Conservation (phyloP, 129 eudicot species). For the Escallonia herrerae region DNA sequence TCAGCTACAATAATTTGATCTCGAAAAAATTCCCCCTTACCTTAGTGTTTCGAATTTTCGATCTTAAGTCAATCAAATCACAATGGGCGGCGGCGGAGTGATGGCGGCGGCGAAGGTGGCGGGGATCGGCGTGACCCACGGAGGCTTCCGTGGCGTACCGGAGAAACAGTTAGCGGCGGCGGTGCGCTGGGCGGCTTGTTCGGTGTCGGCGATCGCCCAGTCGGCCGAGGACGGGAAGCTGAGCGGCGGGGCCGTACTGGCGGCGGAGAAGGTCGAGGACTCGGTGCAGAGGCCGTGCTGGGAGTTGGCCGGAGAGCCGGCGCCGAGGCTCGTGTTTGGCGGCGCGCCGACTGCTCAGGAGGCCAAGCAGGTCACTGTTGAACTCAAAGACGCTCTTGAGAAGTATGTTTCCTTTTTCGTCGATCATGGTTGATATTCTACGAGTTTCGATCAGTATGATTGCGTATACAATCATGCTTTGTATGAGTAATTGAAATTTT, state of each 20-base stretch:
- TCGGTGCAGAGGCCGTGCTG: slow-evolving; percentile 11
- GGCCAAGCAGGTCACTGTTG: slow-evolving; percentile 63
- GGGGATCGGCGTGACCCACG: slow-evolving; percentile 35
- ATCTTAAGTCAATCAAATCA: neutral
- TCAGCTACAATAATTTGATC: too few species aligned
- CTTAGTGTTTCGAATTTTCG: neutral
- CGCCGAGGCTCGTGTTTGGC: slow-evolving; percentile 64
- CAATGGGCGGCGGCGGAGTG: slow-evolving; percentile 79
- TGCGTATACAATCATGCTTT: too few species aligned
- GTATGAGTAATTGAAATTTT: too few species aligned
- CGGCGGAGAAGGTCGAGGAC: neutral
- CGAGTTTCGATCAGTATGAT: too few species aligned
- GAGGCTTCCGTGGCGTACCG: slow-evolving; percentile 30
- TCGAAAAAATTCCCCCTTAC: neutral
- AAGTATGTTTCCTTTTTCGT: slow-evolving; percentile 22
- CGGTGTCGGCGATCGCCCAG: slow-evolving; percentile 21
- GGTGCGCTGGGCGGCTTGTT: slow-evolving; percentile 26
- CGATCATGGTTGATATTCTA: too few species aligned
- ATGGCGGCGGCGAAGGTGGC: slow-evolving; percentile 65
- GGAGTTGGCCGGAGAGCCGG: slow-evolving; percentile 30
- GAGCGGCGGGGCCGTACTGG: too few species aligned
- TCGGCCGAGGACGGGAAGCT: slow-evolving; percentile 19
- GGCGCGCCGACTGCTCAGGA: slow-evolving; percentile 50
- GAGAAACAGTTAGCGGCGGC: slow-evolving; percentile 20
- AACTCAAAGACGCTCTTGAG: slow-evolving; percentile 57